Evolutionary conservation across 352 stramenopile genomes (phyloP), one percentile per base, ranked within the genome.

Genomic region (Globisporangium splendens): DNA sequence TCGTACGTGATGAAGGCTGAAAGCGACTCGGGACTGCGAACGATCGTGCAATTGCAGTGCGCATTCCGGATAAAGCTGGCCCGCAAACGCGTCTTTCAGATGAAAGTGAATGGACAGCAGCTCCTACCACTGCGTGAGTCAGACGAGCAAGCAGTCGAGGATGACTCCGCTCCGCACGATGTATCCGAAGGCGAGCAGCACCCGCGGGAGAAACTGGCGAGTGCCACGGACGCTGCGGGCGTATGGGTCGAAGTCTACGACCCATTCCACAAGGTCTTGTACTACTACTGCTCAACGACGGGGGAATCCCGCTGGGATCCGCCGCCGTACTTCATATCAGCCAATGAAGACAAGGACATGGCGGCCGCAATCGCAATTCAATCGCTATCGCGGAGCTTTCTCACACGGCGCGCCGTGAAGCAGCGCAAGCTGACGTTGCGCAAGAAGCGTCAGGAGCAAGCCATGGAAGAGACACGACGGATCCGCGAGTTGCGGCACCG

Each of bases 241-340:
- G 46, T 68, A 11, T 89, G 79, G 76, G 65, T 89, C 28, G 79
- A 89, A 65, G 79, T 89, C 20, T 89, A 77, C 56, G 76, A 89
- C 21, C 79, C 76, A 1, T 68, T 73, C 41, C 65, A 79, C 38
- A 77, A 79, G 22, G 59, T 82, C 28, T 61, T 81, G 39, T 89
- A 89, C 53, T 89, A 89, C 59, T 80, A 81, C 52, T 81, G 70
- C 47, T 63, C 76, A 8, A 47, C 56, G 1, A 83, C 79, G 8
- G 65, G 63, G 17, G 70, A 78, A 50, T 83, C 74, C 11, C 66
- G 74, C 1, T 86, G 72, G 76, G 74, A 86, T 38, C 61, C 70
- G 0, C 70, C 79, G 8, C 61, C 59, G 10, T 38, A 65, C 24
- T 75, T 71, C n/a, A 69, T 77, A 17, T 67, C 70, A 3, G 66